Evolutionary conservation across 2,329 filamentous ascomycete genomes (phyloP).

Genomic region (Fusarium albidum): DNA sequence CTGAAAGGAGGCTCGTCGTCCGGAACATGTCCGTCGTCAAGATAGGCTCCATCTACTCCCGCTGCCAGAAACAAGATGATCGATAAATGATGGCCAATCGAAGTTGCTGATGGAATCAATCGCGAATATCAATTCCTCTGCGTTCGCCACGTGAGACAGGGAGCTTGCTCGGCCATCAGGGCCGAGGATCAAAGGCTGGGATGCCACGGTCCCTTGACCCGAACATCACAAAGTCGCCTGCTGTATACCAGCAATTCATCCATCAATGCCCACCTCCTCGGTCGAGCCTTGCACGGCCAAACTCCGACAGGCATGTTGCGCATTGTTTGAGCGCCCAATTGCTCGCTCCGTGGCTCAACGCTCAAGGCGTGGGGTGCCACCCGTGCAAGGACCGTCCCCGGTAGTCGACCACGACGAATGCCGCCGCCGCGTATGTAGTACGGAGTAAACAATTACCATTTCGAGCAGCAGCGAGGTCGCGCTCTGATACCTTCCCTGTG

Average conservation of each 20-base stretch:
- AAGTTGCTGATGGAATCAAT: conserved; percentile 5
- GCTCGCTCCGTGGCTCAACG: not conserved
- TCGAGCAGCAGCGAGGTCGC: conserved; percentile 8
- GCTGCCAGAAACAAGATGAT: conserved; percentile 1
- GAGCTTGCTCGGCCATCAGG: conserved; percentile 27
- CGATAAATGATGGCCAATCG: conserved; percentile 10
- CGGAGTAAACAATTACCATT: conserved; percentile 9
- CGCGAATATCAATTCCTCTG: conserved; percentile 4
- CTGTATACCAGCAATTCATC: not conserved
- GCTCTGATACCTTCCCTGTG: conserved; percentile 1
- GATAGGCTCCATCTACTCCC: conserved; percentile 3
- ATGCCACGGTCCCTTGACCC: conserved; percentile 38
- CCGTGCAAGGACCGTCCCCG: conserved; percentile 2
- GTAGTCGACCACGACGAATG: not conserved
- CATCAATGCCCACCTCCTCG: not conserved
- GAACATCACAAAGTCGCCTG: conserved; percentile 9
- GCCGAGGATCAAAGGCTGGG: conserved; percentile 35
- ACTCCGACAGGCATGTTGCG: conserved; percentile 8
- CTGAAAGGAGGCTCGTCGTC: not conserved
- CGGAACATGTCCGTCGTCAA: conserved; percentile 27
- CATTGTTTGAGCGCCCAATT: not conserved
- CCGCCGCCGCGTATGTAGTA: not conserved
- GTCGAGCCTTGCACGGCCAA: conserved; percentile 4
- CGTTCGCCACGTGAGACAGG: not conserved
- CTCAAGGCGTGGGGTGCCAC: not conserved